Evolutionary conservation across 352 stramenopile genomes (phyloP).

Genomic region (Pythium phragmitis): DNA sequence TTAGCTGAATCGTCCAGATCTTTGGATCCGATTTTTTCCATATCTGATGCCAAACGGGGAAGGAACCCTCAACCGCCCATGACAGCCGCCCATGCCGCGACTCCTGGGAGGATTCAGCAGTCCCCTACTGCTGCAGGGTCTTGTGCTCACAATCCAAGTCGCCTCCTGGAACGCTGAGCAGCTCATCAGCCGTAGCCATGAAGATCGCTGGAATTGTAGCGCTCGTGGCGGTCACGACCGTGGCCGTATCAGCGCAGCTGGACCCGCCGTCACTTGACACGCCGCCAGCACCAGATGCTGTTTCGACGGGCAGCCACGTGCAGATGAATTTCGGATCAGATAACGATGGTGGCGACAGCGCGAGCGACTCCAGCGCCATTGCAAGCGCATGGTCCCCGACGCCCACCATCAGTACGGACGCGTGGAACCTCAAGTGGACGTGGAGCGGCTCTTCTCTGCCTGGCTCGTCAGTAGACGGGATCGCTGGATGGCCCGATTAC

Average conservation of each 20-base stretch:
- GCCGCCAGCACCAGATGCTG: not conserved
- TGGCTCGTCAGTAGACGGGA: not conserved
- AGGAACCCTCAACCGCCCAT: not conserved
- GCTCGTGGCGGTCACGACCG: not conserved
- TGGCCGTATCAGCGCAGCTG: not conserved
- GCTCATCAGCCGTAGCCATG: not conserved
- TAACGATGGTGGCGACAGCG: not conserved
- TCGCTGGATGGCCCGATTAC: not conserved
- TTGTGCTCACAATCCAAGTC: slow-evolving; percentile 9
- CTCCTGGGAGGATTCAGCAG: not conserved
- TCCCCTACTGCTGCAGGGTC: not conserved
- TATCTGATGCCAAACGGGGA: not conserved
- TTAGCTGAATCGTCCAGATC: not conserved
- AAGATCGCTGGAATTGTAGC: not conserved
- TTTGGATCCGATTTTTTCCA: not conserved
- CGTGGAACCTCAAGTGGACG: slow-evolving; percentile 8
- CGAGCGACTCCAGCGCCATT: not conserved
- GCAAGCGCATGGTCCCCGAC: not conserved
- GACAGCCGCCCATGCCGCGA: not conserved
- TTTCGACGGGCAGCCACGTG: not conserved
- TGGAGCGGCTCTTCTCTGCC: not conserved
- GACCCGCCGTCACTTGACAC: not conserved
- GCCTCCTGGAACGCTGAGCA: not conserved
- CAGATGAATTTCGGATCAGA: slow-evolving; percentile 10
- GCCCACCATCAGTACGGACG: slow-evolving; percentile 2